Percentiles rank a stretch among this genome's conserved stretches.
phyloP scores from a whole-genome alignment of 139 green algal species.

The Eudorina sp. region DNA sequence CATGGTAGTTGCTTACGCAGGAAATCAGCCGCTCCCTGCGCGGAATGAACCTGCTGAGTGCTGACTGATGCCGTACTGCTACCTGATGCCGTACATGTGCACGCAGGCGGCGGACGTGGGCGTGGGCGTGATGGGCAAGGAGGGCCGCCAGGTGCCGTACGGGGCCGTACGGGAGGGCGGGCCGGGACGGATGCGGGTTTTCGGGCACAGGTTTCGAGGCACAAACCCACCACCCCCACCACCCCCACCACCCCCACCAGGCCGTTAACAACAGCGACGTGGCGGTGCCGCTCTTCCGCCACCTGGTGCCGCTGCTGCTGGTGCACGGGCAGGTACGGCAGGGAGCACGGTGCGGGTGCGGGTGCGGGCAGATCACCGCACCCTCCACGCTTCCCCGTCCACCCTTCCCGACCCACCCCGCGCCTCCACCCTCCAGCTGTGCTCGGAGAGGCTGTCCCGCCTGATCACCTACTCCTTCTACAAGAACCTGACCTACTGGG shows the following conservation, averaged over 20 bases:
- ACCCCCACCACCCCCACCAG: too few relatives aligned
- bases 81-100: too few relatives aligned
- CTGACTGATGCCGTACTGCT: too few relatives aligned
- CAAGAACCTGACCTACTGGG: slow-evolving; percentile 94
- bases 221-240: too few relatives aligned
- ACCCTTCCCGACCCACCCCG: background rate
- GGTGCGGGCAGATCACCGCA: background rate
- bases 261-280: slow-evolving; percentile 28
- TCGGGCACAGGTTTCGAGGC: too few relatives aligned
- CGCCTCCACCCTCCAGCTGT: slow-evolving; percentile 4
- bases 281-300: slow-evolving; percentile 74
- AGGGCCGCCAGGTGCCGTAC: slow-evolving; percentile 76
- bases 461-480: slow-evolving; percentile 77
- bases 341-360: background rate
- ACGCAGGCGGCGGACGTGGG: slow-evolving; percentile 92
- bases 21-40: too few relatives aligned
- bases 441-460: slow-evolving; percentile 76
- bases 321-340: slow-evolving; percentile 87
- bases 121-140: slow-evolving; percentile 92
- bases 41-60: too few relatives aligned
- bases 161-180: background rate
- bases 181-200: too few relatives aligned
- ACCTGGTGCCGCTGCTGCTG: slow-evolving; percentile 92
- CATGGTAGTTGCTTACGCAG: too few relatives aligned
- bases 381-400: too few relatives aligned